Base-by-base conservation (phyloP, 2,329 filamentous ascomycete species). In the Ophiostoma piceae region DNA sequence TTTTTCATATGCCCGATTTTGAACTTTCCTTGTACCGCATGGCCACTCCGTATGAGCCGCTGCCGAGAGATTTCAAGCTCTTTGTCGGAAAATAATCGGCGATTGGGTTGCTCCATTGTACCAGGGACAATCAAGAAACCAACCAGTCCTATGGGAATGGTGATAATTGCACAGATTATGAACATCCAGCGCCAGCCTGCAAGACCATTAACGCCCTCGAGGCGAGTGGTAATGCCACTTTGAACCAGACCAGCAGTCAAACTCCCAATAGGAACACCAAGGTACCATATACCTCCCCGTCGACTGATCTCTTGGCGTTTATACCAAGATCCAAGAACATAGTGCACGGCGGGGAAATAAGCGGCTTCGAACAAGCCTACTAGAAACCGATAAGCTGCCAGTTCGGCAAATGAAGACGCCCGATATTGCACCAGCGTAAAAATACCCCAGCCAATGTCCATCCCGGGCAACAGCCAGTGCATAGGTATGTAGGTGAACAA, bases 251-350 rank as follows among this genome's bases (percentile, higher is more conserved):
- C 77, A 29, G 74, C 73, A 51, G 75, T 75, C 7, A 75, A 72
- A 2, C 73, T 73, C 0, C 77, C 77, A 11, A 78, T 84, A 1
- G 88, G 79, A 0, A 85, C 86, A 9, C 84, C 86, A 0, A 84
- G 81, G 0, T 85, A 87, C 74, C 89, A 90, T 67, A 90, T 84
- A 41, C 84, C 87, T 3, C 82, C 85, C 2, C 88, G 82, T 74
- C 89, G 89, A 0, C 85, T 86, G 0, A 90, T 80, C 71, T 89
- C 87, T 12, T 80, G 79, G 26, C 82, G 80, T 0, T 82, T 88
- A 73, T 89, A 89, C 87, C 87, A 90, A 0, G 83, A 74, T 4
- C 77, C 77, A 3, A 79, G 69, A 0, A 78, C 71, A 54, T 76
- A 79, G 12, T 77, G 71, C 8, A 78, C 72, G 64, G 74, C 73